Conservation (phyloP, 176 grass and related monocot genomes). For the barley (Hordeum vulgare) region DNA sequence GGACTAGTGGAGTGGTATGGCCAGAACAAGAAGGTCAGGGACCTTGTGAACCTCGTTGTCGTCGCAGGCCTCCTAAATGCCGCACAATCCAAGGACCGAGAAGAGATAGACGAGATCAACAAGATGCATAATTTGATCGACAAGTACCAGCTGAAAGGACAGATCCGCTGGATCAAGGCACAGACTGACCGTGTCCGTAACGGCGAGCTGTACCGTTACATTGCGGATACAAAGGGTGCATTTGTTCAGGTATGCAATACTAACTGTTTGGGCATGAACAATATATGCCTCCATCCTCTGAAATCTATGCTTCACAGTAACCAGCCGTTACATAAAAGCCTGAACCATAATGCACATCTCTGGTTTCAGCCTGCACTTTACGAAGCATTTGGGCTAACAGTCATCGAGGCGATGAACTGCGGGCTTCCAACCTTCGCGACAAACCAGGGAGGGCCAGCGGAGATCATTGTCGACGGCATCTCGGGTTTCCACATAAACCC, state of each 20-base stretch:
- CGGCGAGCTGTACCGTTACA: conserved; percentile 85
- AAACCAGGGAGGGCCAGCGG: conserved; percentile 82
- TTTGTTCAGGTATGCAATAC: conserved; percentile 70
- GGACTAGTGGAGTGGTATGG: conserved; percentile 92
- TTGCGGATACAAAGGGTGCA: conserved; percentile 82
- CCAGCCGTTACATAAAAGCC: no score
- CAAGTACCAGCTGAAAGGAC: conserved; percentile 77
- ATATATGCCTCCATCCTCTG: background rate
- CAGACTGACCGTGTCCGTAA: conserved; percentile 84
- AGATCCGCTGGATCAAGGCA: conserved; percentile 83
- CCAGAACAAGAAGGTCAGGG: conserved; percentile 78
- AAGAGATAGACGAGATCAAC: conserved; percentile 94
- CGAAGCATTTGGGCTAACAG: conserved; percentile 90
- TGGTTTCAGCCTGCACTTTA: conserved; percentile 83
- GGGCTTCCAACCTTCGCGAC: conserved; percentile 87
- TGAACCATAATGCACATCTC: background rate
- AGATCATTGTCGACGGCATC: conserved; percentile 88
- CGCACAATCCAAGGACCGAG: conserved; percentile 84
- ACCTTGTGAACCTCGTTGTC: conserved; percentile 72
- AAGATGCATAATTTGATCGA: conserved; percentile 86
- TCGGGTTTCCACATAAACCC: conserved; percentile 96
- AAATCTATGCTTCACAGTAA: background rate
- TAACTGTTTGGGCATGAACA: background rate
- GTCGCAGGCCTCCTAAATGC: conserved; percentile 79
- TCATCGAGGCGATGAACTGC: conserved; percentile 97